Evolutionary conservation across 805 yeast genomes (phyloP), one percentile per base, ranked within the genome.

Genomic region (Monosporozyma siamensis): DNA sequence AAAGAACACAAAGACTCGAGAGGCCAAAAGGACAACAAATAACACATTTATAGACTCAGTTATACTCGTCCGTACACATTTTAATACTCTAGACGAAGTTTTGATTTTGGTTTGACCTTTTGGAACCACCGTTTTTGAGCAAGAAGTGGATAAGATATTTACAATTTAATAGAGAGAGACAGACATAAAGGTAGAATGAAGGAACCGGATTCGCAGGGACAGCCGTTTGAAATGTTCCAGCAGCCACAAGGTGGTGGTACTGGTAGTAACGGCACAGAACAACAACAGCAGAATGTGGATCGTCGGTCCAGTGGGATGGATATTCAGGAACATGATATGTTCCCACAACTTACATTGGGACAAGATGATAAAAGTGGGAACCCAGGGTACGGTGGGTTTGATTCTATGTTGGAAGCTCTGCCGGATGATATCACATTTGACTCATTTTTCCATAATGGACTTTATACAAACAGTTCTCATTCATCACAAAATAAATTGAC

Each of bases 321-420:
- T 18, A 18, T 32, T 22, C 14, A 32, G 4, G 35, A 20, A n/a
- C 18, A 32, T 18, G 35, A 32, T 32, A 32, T 32, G 35, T 32
- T 32, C 10, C 35, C 35, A 18, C 23, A 32, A 18, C n/a, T 18
- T 8, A 22, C 25, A 23, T 23, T 9, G 9, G 6, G 25, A 23
- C 25, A 6, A 10, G 23, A 18, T 12, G 18, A 43, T 10, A 37
- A 37, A 29, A n/a, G 20, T 11, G 35, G 27, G 6, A 34, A 34
- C 11, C 38, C 38, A 27, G 25, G 20, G 26, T 36, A 31, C 10
- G 34, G 26, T 22, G 46, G 52, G n/a, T 61, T 61, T 40, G 67
- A 63, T 44, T 47, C 61, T 2, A 61, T 61, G 65, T 42, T 63
- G 29, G 67, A 63, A 43, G 56, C 55, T 8, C 41, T 63, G 15